Conservation (phyloP, 208 protist genomes). For the Acanthamoeba healyi region DNA sequence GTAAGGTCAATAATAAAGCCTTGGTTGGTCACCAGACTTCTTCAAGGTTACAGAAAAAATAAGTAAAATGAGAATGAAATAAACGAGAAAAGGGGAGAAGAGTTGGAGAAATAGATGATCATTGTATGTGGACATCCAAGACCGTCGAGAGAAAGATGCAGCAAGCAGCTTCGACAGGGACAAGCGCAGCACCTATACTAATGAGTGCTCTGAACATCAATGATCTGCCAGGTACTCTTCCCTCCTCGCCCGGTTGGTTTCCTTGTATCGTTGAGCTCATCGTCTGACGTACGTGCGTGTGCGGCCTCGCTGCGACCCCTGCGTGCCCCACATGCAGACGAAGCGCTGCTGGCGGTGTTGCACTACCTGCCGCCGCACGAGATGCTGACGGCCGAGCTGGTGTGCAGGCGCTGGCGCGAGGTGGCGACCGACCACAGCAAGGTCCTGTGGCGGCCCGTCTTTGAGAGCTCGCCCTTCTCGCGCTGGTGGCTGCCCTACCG, state of each 20-base stretch:
- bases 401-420: constrained; percentile 48
- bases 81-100: too few species aligned
- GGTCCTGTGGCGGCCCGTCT: neutral
- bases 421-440: neutral
- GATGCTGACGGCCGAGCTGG: constrained; percentile 41
- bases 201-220: neutral
- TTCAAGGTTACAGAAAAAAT: too few species aligned
- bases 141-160: neutral
- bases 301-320: too few species aligned
- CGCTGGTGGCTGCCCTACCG: constrained; percentile 32
- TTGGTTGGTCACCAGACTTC: too few species aligned
- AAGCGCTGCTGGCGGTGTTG: neutral
- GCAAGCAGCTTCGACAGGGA: too few species aligned
- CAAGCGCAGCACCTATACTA: too few species aligned
- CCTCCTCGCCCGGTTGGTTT: neutral
- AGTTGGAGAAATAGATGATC: too few species aligned
- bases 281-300: too few species aligned
- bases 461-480: neutral
- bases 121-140: neutral
- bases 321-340: neutral
- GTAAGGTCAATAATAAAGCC: too few species aligned
- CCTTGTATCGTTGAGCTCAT: neutral
- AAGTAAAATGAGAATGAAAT: too few species aligned
- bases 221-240: neutral
- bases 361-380: neutral